Evolutionary conservation across 768 basidiomycete species (phyloP), one percentile per base, ranked within the genome.

Genomic region (Podaxis pistillaris): DNA sequence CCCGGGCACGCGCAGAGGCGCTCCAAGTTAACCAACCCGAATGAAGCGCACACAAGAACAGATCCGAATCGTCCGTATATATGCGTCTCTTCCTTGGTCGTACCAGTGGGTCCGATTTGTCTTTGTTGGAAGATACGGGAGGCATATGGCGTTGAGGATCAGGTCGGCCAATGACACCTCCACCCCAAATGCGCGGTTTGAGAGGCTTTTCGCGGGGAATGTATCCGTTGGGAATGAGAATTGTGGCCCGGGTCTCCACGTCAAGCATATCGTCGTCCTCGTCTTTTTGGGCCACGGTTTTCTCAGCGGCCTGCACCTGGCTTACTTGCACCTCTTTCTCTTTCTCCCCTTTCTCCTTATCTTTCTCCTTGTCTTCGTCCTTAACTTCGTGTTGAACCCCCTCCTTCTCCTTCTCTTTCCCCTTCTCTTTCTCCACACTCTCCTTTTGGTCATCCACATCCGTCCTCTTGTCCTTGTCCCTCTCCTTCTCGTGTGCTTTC

Each of bases 51-150:
- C 87, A 88, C 44, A 87, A 69, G 68, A 89, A 84, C 56, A 90
- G 68, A 67, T 90, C 87, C 8, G 88, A 90, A 72, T 91, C 90
- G 72, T 91, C 89, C 0, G 90, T 91, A 74, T 91, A 91, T 38
- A 90, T 63, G n/a, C 66, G 66, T 28, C 61, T 79, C 52, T 86
- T 76, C n/a, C 85, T 76, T 37, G 61, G 61, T 26, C 61, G 61
- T 17, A 26, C 46, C 22, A 46, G 57, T 24, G 56, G 28, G 19
- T 60, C 58, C 22, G 46, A 12, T 50, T 60, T 60, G n/a, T 60
- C 63, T 28, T 58, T 12, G 26, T 55, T 40, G 3, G 63, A 36
- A 55, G 58, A 33, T 9, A 51, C n/a, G 9, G 50, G 58, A 28
- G 58, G 44, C 15, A 30, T 17, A 5, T 44, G 52, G 24, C 63